A percentile compares a stretch with the other conserved stretches of the same genome.
These are phyloP conservation scores for Dacryopinax spathularia DNA, from an alignment of 768 basidiomycete species.

Conservation along the genomic window DNA sequence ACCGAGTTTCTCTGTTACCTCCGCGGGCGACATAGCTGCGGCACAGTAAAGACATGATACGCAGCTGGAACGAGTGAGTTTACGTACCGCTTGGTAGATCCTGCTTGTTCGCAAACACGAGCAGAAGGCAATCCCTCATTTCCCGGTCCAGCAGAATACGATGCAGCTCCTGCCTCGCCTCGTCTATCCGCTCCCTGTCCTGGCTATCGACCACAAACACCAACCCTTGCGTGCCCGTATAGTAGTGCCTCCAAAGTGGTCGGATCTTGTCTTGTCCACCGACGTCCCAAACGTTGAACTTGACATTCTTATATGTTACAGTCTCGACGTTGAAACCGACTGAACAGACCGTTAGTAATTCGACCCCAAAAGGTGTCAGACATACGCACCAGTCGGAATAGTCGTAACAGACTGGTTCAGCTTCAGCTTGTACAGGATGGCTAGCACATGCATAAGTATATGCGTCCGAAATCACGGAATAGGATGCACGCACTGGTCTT, in stretches of 20 bases:
- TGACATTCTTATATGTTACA: slow-evolving; percentile 96
- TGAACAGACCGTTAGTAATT: slow-evolving; percentile 19
- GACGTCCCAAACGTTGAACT: slow-evolving; percentile 92
- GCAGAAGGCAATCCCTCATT: slow-evolving; percentile 92
- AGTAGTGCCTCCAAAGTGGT: slow-evolving; percentile 97
- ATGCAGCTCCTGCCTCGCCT: slow-evolving; percentile 90
- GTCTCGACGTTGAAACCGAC: slow-evolving; percentile 99
- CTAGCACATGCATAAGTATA: slow-evolving; percentile 28
- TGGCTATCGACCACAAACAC: slow-evolving; percentile 97
- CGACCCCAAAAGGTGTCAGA: neutral
- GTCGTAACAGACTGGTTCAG: slow-evolving; percentile 97
- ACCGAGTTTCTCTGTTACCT: slow-evolving; percentile 93
- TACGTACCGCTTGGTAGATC: slow-evolving; percentile 85
- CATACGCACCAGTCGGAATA: slow-evolving; percentile 72
- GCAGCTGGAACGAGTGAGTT: neutral
- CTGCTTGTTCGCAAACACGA: slow-evolving; percentile 99
- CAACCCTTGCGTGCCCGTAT: slow-evolving; percentile 95
- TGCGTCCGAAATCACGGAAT: neutral
- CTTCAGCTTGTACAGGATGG: slow-evolving; percentile 97
- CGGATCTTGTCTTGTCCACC: slow-evolving; percentile 99
- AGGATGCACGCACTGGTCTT: slow-evolving; percentile 71
- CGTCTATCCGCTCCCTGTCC: slow-evolving; percentile 88
- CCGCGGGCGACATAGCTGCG: slow-evolving; percentile 94
- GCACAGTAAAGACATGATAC: slow-evolving; percentile 6
- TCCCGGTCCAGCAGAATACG: slow-evolving; percentile 91